phyloP scores from a whole-genome alignment of 2,329 filamentous ascomycete genomes.

The Claviceps pusilla region DNA sequence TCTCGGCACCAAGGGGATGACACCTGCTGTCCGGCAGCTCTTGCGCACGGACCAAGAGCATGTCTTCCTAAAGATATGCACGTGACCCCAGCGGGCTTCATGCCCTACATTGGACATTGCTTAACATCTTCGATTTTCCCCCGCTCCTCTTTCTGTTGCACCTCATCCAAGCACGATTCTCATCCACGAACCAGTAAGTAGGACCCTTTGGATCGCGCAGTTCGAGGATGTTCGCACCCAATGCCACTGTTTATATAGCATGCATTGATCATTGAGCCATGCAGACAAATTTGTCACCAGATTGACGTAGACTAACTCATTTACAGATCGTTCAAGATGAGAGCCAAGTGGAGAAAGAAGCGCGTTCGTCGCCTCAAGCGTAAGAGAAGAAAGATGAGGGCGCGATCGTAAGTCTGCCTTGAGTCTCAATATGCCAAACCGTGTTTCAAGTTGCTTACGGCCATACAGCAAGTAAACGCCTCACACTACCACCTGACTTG shows the following conservation, averaged over 20 bases:
- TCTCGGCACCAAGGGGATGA: not conserved
- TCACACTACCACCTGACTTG: conserved; percentile 42
- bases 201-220: not conserved
- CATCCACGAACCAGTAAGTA: conserved; percentile 29
- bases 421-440: not conserved
- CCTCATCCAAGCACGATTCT: conserved; percentile 31
- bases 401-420: conserved; percentile 67
- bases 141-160: conserved; percentile 16
- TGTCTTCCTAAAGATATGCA: conserved; percentile 7
- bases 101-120: conserved; percentile 21
- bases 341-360: conserved; percentile 99
- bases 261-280: not conserved
- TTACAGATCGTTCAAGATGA: conserved; percentile 41
- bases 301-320: not conserved
- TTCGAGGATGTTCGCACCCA: not conserved
- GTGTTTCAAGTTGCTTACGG: conserved; percentile 17
- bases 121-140: conserved; percentile 17
- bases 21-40: not conserved
- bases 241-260: not conserved
- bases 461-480: conserved; percentile 49
- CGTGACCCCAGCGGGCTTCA: conserved; percentile 21
- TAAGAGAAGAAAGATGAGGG: conserved; percentile 99
- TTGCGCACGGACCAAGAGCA: not conserved
- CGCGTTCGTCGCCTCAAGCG: conserved; percentile 96
- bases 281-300: no score